These are phyloP conservation scores for Trichoderma erinaceum DNA, from an alignment of 495 filamentous ascomycete genomes.

Conservation along the genomic window DNA sequence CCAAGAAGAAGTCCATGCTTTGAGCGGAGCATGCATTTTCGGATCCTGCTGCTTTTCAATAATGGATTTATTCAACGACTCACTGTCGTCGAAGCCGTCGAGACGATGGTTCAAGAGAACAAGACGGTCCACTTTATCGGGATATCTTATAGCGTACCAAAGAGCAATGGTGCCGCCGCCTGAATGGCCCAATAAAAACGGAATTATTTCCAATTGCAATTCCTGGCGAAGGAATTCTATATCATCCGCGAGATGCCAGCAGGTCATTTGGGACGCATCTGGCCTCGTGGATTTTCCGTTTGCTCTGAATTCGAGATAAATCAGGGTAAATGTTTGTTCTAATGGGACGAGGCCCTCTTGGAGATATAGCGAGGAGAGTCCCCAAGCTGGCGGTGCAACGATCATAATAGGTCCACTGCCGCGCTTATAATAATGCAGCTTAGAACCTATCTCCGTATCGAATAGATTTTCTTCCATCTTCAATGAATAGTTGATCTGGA, in stretches of 20 bases:
- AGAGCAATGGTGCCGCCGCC: not conserved
- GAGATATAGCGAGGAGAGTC: not conserved
- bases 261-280: not conserved
- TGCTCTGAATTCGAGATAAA: not conserved
- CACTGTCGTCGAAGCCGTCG: not conserved
- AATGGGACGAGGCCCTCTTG: not conserved
- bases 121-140: not conserved
- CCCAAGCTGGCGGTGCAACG: not conserved
- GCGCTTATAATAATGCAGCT: not conserved
- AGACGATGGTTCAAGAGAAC: not conserved
- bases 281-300: not conserved
- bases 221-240: not conserved
- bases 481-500: not conserved
- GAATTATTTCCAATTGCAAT: not conserved
- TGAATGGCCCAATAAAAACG: not conserved
- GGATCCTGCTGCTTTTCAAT: not conserved
- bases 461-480: not conserved
- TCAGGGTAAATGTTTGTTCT: not conserved
- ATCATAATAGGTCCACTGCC: not conserved
- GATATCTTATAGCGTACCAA: not conserved
- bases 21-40: not conserved
- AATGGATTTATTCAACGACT: not conserved
- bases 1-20: not conserved
- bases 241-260: not conserved
- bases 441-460: not conserved